Conservation (phyloP, 2,329 filamentous ascomycete genomes). For the Pyrenophora teres region DNA sequence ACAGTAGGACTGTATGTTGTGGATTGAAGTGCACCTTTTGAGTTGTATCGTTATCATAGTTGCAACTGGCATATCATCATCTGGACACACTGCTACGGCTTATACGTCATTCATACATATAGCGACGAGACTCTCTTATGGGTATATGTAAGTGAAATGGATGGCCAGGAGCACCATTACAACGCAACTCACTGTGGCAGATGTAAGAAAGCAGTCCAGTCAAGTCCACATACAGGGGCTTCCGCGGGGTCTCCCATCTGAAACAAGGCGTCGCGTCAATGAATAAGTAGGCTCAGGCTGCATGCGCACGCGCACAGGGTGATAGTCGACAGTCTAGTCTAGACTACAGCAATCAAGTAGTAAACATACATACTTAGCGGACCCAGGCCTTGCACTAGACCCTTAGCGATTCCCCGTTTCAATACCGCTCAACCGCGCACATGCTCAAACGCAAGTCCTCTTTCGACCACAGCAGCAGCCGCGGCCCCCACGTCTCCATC, state of each 20-base stretch:
- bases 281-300: slow-evolving; percentile 4
- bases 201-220: no score
- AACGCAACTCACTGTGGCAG: no score
- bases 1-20: no score
- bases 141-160: no score
- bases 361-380: neutral
- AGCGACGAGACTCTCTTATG: no score
- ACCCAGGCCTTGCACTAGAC: slow-evolving; percentile 7
- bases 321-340: neutral
- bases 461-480: slow-evolving; percentile 11
- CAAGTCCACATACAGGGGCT: neutral
- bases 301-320: slow-evolving; percentile 11
- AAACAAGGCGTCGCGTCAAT: slow-evolving; percentile 19
- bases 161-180: no score
- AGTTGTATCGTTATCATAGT: no score
- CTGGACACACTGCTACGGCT: no score
- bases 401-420: slow-evolving; percentile 2
- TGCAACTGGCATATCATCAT: no score
- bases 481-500: slow-evolving; percentile 28
- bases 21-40: no score
- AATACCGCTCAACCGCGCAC: slow-evolving; percentile 6
- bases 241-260: slow-evolving; percentile 5
- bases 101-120: no score
- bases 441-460: slow-evolving; percentile 36
- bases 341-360: neutral